These are phyloP conservation scores for Saccharomycopsis schoenii DNA, from an alignment of 805 yeast genomes.

Conservation along the genomic window DNA sequence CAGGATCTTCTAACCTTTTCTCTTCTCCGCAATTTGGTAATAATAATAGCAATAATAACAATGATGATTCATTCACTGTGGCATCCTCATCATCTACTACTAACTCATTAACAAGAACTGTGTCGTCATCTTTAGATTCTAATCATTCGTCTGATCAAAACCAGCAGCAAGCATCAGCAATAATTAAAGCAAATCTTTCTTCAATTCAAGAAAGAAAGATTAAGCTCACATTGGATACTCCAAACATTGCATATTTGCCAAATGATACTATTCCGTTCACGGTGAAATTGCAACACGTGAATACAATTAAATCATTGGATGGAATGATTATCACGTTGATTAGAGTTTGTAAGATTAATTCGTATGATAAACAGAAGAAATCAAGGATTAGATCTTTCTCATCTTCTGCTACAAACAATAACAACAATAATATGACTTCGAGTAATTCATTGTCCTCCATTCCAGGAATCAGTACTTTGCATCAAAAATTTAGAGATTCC, in stretches of 20 bases:
- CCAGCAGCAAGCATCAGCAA: background rate
- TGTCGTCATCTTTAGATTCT: background rate
- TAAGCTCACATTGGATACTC: slow-evolving; percentile 34
- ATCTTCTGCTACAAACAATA: background rate
- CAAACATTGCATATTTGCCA: slow-evolving; percentile 61
- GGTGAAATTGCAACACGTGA: slow-evolving; percentile 56
- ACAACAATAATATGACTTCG: background rate
- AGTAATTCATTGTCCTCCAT: background rate
- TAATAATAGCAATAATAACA: background rate
- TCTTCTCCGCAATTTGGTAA: background rate
- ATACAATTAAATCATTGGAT: slow-evolving; percentile 54
- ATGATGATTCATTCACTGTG: background rate
- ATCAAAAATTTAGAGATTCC: background rate
- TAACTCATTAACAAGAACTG: background rate
- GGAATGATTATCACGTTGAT: slow-evolving; percentile 76
- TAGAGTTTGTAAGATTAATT: slow-evolving; percentile 59
- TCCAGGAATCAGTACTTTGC: background rate
- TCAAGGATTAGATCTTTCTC: background rate
- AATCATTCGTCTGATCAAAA: background rate
- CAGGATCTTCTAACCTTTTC: background rate
- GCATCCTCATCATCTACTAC: background rate
- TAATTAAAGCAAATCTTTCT: background rate
- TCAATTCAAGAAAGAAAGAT: slow-evolving; percentile 5
- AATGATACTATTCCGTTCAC: slow-evolving; percentile 76
- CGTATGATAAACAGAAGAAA: background rate